These are phyloP conservation scores for Plectosphaerella cucumerina DNA, from an alignment of 2,329 filamentous ascomycete genomes.

Conservation along the genomic window DNA sequence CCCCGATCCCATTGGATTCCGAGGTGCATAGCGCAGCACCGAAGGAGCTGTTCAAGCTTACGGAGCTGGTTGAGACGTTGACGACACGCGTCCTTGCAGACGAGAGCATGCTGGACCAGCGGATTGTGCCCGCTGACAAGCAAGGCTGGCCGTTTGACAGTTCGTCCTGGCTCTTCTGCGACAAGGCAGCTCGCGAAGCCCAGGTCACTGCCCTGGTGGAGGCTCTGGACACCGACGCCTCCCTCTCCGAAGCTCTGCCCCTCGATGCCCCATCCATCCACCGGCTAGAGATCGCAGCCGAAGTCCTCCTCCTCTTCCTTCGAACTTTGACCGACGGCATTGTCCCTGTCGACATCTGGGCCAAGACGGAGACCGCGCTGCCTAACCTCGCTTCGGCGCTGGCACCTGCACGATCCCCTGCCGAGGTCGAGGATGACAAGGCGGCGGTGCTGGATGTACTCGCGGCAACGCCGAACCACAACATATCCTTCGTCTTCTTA, in stretches of 20 bases:
- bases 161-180: conserved; percentile 22
- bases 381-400: conserved; percentile 31
- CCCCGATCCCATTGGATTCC: conserved; percentile 49
- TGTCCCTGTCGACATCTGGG: conserved; percentile 67
- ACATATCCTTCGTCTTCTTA: conserved; percentile 85
- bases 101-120: conserved; percentile 56
- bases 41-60: conserved; percentile 83
- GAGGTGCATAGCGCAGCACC: conserved; percentile 75
- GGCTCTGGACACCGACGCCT: conserved; percentile 67
- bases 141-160: conserved; percentile 59
- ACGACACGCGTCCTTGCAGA: conserved; percentile 56
- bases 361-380: conserved; percentile 57
- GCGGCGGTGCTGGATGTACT: conserved; percentile 67
- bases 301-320: conserved; percentile 72
- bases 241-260: conserved; percentile 58
- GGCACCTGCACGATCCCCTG: background rate
- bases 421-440: conserved; percentile 39
- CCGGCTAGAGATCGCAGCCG: conserved; percentile 70
- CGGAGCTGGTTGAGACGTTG: conserved; percentile 65
- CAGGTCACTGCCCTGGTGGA: conserved; percentile 44
- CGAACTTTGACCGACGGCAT: conserved; percentile 74
- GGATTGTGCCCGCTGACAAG: conserved; percentile 43
- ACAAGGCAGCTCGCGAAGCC: conserved; percentile 19
- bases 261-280: conserved; percentile 59
- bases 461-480: conserved; percentile 68